Percentiles rank a stretch among this genome's conserved stretches.
phyloP scores from a whole-genome alignment of 1,284 basidiomycete genomes.

The Ganoderma multipileum region DNA sequence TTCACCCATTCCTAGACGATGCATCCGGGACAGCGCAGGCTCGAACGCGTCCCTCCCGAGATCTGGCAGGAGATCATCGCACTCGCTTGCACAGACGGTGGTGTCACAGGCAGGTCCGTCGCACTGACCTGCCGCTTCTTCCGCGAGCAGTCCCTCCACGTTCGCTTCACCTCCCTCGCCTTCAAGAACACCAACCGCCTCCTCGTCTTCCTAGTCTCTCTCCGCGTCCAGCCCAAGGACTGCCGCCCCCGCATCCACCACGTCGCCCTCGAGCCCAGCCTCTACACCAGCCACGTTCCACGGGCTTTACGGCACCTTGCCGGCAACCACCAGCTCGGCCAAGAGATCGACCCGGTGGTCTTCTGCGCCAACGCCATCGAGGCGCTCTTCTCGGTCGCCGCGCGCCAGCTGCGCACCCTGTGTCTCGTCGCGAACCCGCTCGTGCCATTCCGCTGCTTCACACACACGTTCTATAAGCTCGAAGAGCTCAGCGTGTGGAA shows the following conservation, averaged over 20 bases:
- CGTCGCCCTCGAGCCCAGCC: neutral
- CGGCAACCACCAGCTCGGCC: neutral
- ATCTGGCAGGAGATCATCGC: slow-evolving; percentile 19
- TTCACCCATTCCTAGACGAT: slow-evolving; percentile 1
- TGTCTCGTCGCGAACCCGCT: slow-evolving; percentile 6
- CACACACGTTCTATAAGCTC: slow-evolving; percentile 6
- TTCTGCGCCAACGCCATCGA: slow-evolving; percentile 3
- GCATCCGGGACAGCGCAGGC: slow-evolving; percentile 2
- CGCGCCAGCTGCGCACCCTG: slow-evolving; percentile 14
- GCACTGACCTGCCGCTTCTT: slow-evolving; percentile 13
- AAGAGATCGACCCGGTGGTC: neutral
- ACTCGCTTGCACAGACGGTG: slow-evolving; percentile 16
- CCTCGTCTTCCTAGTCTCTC: slow-evolving; percentile 9
- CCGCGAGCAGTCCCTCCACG: slow-evolving; percentile 10
- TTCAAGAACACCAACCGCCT: slow-evolving; percentile 5
- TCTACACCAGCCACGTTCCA: neutral
- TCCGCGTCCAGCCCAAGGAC: slow-evolving; percentile 8
- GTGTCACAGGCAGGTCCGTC: slow-evolving; percentile 13
- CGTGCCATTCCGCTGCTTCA: slow-evolving; percentile 4
- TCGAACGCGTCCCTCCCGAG: slow-evolving; percentile 13
- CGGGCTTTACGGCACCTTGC: neutral
- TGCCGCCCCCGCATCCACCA: slow-evolving; percentile 9
- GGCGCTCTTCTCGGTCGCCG: slow-evolving; percentile 10
- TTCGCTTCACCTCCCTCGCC: slow-evolving; percentile 8
- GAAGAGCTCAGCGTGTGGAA: slow-evolving; percentile 19